Conservation (phyloP, 768 basidiomycete species). For the Tricholoma terreum region DNA sequence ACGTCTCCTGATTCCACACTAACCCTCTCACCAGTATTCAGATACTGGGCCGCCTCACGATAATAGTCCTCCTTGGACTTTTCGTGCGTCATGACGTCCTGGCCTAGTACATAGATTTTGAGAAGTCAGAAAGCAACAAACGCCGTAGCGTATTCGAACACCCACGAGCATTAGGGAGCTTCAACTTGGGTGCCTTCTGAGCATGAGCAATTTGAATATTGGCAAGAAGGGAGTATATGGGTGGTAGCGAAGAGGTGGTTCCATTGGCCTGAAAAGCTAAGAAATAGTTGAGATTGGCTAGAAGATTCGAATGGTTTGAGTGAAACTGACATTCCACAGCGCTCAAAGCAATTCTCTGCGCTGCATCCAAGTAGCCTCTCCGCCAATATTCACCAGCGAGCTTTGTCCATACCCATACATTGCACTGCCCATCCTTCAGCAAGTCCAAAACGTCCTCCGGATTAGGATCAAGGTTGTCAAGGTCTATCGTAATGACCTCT, state of each 20-base stretch:
- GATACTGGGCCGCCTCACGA: constrained; percentile 61
- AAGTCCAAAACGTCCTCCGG: constrained; percentile 74
- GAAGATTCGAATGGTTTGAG: not conserved
- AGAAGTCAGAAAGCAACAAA: constrained; percentile 1
- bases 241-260: constrained; percentile 52
- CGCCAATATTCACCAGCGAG: constrained; percentile 89
- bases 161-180: constrained; percentile 73
- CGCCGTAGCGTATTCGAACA: constrained; percentile 11
- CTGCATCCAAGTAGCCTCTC: constrained; percentile 67
- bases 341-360: constrained; percentile 68
- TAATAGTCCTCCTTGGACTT: constrained; percentile 68
- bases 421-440: constrained; percentile 68
- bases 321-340: constrained; percentile 56
- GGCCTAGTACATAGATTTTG: constrained; percentile 38
- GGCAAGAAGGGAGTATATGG: constrained; percentile 79
- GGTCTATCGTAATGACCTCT: constrained; percentile 87
- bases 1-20: constrained; percentile 59
- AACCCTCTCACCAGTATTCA: constrained; percentile 59
- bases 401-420: constrained; percentile 73
- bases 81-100: constrained; percentile 58
- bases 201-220: constrained; percentile 82
- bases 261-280: constrained; percentile 53
- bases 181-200: constrained; percentile 78
- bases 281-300: constrained; percentile 12
- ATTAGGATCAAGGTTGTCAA: constrained; percentile 80